Base-by-base conservation (phyloP, 306 rosid genomes). In the Cucurbita pepo region DNA sequence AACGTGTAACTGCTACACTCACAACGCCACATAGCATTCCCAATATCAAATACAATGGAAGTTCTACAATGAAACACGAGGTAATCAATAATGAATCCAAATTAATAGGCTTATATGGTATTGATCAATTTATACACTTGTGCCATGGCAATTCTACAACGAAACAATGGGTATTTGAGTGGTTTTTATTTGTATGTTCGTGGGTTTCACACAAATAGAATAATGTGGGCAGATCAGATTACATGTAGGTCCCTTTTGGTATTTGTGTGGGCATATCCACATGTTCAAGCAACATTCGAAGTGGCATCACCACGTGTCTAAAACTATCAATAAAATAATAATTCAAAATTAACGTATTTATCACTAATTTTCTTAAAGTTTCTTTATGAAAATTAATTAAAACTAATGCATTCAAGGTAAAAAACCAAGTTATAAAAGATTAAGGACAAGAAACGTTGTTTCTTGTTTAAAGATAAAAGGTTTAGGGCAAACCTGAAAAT, bases 21-120 rank as follows among this genome's bases (percentile, higher is more conserved):
- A 94, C 97, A 78, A 84, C 87, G 74, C 97, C 99, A 72, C 99
- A 94, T 19, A 94, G 88, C 99, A 94, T 94, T 84, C 99, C 99
- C 89, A 94, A 71, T 86, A 94, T 94, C 79, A 94, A 82, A 86
- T 94, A 94, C 72, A 94, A 76, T 60, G 99, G 99, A 69, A 94
- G 86, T 76, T 94, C 99, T 94, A 94, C 90, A 82, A 43, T 38
- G 71, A 75, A 88, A 83, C 70, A 81, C 45, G 53, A 76, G 58
- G 65, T 79, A 43, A 47, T 56, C 60, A 55, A 51, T 48, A 62
- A 12, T 69, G 80, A 75, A 55, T 43, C 63, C 78, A 74, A 77
- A 79, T 8, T 14, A 67, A 48, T 67, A 22, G 19, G 6, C 57
- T 16, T 47, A 22, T 9, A 43, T 43, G 13, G 44, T 43, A 43